Base-by-base conservation (phyloP, 345 rosid genomes). In the Eucalyptus urophylla region DNA sequence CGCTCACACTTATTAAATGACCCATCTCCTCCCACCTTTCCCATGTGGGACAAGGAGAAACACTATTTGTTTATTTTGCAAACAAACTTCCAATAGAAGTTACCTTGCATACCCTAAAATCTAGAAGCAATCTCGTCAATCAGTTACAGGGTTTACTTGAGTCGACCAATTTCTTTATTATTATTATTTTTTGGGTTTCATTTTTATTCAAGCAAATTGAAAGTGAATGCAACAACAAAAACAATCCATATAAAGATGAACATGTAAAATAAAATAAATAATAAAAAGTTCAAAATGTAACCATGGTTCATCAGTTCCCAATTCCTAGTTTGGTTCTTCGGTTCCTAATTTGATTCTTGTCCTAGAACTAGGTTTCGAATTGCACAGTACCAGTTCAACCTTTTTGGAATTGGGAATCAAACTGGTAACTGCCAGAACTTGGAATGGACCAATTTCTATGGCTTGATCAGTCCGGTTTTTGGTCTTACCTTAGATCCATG, bases 61-160 rank as follows among this genome's bases (percentile, higher is more conserved):
- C 58, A 53, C 58, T 53, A 21, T 53, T 19, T 53, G 2, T 53
- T 53, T 53, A 21, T 53, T 53, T 53, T 53, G 8, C 58, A 19
- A 53, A 19, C 25, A 53, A 53, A 53, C 58, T 53, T 53, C 58
- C 58, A 53, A 53, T 8, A 53, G 5, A 56, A 56, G 6, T 56
- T 56, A 56, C 6, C 1, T 56, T 56, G 14, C 62, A 24, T 56
- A 9, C 12, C 29, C 5, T 10, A 3, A 56, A 56, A 56, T 24
- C 29, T 56, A 24, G 12, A 56, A 56, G 13, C 62, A 22, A 56
- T 56, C 13, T 3, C 3, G 3, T 56, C 29, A 56, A 56, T 56
- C 0, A 4, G 1, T 56, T 56, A 11, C 1, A 10, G 1, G 1
- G 29, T 56, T 56, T 56, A 56, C 62, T 24, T 0, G 14, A 56